These are phyloP conservation scores for Lindgomyces ingoldianus DNA, from an alignment of 495 filamentous ascomycete species.

Conservation along the genomic window DNA sequence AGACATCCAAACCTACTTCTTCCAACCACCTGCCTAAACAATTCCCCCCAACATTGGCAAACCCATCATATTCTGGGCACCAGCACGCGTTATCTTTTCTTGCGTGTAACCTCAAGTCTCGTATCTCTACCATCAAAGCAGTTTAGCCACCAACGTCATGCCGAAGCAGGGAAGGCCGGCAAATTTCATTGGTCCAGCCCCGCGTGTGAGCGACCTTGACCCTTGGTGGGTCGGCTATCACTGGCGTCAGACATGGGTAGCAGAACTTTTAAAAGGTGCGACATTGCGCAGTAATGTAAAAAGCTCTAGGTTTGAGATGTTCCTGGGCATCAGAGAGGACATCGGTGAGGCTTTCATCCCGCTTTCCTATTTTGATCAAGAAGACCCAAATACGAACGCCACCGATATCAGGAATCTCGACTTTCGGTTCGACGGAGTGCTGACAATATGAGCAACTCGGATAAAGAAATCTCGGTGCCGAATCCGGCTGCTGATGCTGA, in stretches of 20 bases:
- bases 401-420: background rate
- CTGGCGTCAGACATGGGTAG: background rate
- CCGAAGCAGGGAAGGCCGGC: background rate
- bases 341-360: too few species aligned
- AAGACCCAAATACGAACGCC: too few species aligned
- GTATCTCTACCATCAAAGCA: background rate
- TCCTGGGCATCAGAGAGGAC: background rate
- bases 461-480: conserved; percentile 4
- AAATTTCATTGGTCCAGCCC: conserved; percentile 15
- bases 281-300: too few species aligned
- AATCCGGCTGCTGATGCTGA: background rate
- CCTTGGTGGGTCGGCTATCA: background rate
- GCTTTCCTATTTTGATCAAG: too few species aligned
- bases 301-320: too few species aligned
- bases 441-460: conserved; percentile 16
- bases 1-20: background rate
- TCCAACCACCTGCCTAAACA: conserved; percentile 1
- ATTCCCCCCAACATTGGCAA: conserved; percentile 24
- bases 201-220: background rate
- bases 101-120: background rate
- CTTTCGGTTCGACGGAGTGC: background rate
- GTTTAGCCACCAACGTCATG: conserved; percentile 9
- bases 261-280: background rate
- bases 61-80: conserved; percentile 2
- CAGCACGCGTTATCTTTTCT: conserved; percentile 1